A percentile compares a stretch with the other conserved stretches of the same genome.
Conservation (phyloP, 2,329 filamentous ascomycete species). For the Xylariaceae sp. region DNA sequence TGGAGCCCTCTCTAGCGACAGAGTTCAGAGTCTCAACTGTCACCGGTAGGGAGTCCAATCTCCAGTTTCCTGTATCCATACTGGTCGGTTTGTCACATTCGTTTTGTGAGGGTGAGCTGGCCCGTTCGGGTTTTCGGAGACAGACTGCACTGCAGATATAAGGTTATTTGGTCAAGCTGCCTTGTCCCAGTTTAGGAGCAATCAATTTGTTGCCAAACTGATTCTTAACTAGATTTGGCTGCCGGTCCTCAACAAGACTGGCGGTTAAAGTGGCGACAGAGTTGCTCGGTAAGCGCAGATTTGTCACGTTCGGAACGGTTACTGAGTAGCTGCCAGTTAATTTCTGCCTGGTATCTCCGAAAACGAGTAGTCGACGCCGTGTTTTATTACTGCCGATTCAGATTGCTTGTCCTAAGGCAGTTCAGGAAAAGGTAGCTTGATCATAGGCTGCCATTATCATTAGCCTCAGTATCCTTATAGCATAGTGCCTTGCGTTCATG, state of each 20-base stretch:
- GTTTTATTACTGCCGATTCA: neutral
- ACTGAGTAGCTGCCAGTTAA: slow-evolving; percentile 6
- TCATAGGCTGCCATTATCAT: neutral
- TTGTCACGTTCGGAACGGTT: neutral
- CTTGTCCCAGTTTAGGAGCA: neutral
- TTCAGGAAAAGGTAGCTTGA: neutral
- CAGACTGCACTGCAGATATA: neutral
- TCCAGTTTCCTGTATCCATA: neutral
- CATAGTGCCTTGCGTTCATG: no score
- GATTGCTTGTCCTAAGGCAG: neutral
- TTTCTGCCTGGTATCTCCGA: slow-evolving; percentile 3
- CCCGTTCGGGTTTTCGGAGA: neutral
- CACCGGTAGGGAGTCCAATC: neutral
- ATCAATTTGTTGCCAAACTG: neutral
- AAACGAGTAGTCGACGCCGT: neutral
- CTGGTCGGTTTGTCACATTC: neutral
- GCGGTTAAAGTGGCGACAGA: neutral
- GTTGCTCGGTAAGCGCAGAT: neutral
- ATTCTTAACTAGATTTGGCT: neutral
- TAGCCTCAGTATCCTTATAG: no score
- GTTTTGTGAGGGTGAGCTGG: neutral
- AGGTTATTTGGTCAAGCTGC: neutral
- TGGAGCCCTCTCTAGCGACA: neutral
- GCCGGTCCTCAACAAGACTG: neutral
- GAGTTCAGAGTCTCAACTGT: neutral